phyloP scores from a whole-genome alignment of 192 early-diverging fungal genomes.

The Gorgonomyces haynaldii region DNA sequence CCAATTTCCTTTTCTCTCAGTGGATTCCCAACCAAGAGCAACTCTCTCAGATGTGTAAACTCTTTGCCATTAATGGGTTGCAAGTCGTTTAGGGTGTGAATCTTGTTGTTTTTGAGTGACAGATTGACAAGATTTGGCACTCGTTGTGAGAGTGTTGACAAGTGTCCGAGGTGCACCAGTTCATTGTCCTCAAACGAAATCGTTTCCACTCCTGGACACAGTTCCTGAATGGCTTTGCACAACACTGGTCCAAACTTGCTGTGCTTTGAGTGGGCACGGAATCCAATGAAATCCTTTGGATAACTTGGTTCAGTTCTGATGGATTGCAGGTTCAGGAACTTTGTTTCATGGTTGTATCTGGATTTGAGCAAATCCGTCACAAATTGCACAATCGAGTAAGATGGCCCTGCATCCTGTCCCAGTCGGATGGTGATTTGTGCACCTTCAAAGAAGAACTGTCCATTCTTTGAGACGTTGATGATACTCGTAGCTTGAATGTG shows the following conservation, averaged over 20 bases:
- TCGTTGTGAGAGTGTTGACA: slow-evolving; percentile 14
- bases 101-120: slow-evolving; percentile 22
- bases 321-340: neutral
- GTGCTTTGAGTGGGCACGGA: too few relatives aligned
- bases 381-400: too few relatives aligned
- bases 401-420: too few relatives aligned
- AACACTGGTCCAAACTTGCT: slow-evolving; percentile 32
- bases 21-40: slow-evolving; percentile 26
- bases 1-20: slow-evolving; percentile 14
- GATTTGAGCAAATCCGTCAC: neutral
- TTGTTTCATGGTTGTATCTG: neutral
- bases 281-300: neutral
- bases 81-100: slow-evolving; percentile 16
- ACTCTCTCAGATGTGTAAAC: slow-evolving; percentile 19
- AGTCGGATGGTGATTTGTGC: too few relatives aligned
- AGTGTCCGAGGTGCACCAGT: slow-evolving; percentile 13
- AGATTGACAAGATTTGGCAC: slow-evolving; percentile 25
- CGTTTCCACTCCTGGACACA: slow-evolving; percentile 27
- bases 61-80: slow-evolving; percentile 19
- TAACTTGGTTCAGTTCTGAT: neutral
- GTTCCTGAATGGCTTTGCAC: slow-evolving; percentile 28
- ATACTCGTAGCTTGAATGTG: too few relatives aligned
- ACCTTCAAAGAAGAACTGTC: too few relatives aligned
- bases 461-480: too few relatives aligned
- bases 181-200: slow-evolving; percentile 21